These are phyloP conservation scores for Dendrocalamus sinicus DNA, from an alignment of 176 grass and related monocot genomes.

Conservation along the genomic window DNA sequence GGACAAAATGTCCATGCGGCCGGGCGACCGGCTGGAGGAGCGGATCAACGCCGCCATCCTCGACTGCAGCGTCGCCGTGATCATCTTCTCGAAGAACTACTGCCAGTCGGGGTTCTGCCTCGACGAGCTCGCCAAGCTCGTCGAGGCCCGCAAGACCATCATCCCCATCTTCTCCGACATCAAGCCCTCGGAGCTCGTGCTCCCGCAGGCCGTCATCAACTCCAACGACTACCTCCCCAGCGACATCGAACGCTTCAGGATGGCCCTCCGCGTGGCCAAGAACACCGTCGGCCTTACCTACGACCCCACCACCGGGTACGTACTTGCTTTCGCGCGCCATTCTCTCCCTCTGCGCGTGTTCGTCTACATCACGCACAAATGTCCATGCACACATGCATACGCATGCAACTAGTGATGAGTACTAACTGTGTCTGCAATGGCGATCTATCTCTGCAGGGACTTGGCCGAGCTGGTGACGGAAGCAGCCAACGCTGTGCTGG, in stretches of 20 bases:
- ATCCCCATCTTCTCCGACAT: conserved; percentile 87
- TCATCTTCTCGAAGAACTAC: conserved; percentile 73
- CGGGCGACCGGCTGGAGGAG: conserved; percentile 64
- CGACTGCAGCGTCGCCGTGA: conserved; percentile 58
- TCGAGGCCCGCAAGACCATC: conserved; percentile 64
- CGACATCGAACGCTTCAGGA: conserved; percentile 55
- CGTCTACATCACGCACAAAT: not conserved
- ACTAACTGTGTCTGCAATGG: conserved; percentile 27
- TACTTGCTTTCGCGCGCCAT: not conserved
- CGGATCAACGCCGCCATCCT: conserved; percentile 49
- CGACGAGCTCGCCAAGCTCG: conserved; percentile 66
- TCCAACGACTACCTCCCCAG: not conserved
- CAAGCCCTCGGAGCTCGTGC: conserved; percentile 72
- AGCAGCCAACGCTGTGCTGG: conserved; percentile 37
- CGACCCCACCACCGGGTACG: conserved; percentile 70
- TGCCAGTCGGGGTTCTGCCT: conserved; percentile 79
- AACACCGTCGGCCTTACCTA: conserved; percentile 74
- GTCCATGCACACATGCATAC: not conserved
- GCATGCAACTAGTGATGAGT: not conserved
- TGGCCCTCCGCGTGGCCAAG: conserved; percentile 62
- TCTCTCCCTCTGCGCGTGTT: not conserved
- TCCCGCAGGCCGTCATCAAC: conserved; percentile 18
- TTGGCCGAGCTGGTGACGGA: conserved; percentile 37
- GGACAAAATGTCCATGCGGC: conserved; percentile 74
- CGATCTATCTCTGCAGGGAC: conserved; percentile 41